phyloP scores from a whole-genome alignment of 352 stramenopile species.

The Globisporangium splendens region DNA sequence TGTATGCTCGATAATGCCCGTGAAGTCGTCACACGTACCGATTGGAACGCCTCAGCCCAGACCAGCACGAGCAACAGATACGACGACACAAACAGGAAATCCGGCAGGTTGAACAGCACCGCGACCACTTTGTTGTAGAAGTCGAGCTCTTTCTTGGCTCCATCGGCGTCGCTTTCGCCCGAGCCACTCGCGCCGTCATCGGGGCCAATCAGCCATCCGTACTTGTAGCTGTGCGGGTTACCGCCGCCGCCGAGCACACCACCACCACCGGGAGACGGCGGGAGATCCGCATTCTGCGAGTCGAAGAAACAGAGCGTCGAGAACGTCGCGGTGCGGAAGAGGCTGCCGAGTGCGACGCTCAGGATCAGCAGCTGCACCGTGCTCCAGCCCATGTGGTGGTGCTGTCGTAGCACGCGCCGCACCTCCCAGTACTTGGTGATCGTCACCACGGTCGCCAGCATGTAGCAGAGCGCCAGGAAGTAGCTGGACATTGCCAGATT shows the following conservation, averaged over 20 bases:
- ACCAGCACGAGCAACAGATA: conserved; percentile 90
- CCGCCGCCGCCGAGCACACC: conserved; percentile 13
- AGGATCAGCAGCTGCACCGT: conserved; percentile 81
- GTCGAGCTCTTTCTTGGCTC: conserved; percentile 62
- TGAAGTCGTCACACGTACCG: too few relatives aligned
- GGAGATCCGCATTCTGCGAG: conserved; percentile 59
- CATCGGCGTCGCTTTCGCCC: conserved; percentile 13
- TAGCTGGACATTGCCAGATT: conserved; percentile 87
- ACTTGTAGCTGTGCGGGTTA: conserved; percentile 13
- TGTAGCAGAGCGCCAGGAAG: conserved; percentile 87
- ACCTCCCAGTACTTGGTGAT: conserved; percentile 74
- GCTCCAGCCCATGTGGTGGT: conserved; percentile 71
- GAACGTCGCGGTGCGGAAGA: conserved; percentile 85
- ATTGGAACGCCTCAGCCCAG: conserved; percentile 89
- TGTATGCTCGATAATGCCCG: too few relatives aligned
- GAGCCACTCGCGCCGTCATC: conserved; percentile 14
- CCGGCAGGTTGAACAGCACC: conserved; percentile 91
- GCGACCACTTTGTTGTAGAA: conserved; percentile 91
- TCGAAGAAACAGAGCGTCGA: conserved; percentile 87
- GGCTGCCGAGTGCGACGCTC: conserved; percentile 77
- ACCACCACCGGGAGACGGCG: conserved; percentile 14
- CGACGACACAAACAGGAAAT: conserved; percentile 90
- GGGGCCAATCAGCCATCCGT: conserved; percentile 11
- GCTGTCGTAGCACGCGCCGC: conserved; percentile 59
- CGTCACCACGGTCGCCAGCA: conserved; percentile 75